A percentile compares a stretch with the other conserved stretches of the same genome.
Conservation (phyloP, 164 flowering plant species). For the Vitis rupestris region DNA sequence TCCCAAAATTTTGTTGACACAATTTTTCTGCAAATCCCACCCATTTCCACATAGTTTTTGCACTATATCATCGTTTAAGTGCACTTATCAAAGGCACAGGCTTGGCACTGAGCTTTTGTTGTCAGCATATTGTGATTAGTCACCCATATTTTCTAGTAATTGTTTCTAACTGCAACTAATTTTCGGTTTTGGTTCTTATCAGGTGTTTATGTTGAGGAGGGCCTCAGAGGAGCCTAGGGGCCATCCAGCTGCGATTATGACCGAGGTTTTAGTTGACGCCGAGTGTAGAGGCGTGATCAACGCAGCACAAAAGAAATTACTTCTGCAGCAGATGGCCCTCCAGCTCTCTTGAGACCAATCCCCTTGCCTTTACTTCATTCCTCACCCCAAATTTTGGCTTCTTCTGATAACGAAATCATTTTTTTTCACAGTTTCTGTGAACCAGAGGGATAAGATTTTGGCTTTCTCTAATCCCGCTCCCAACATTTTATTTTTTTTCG, state of each 20-base stretch:
- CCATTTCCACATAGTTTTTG: no score
- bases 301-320: slow-evolving; percentile 64
- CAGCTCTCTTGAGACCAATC: slow-evolving; percentile 44
- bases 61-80: no score
- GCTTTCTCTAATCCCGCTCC: no score
- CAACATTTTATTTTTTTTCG: no score
- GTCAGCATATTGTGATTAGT: neutral
- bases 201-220: slow-evolving; percentile 75
- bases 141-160: no score
- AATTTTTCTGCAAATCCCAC: no score
- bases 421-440: neutral
- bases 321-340: slow-evolving; percentile 75
- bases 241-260: slow-evolving; percentile 72
- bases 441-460: no score
- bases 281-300: slow-evolving; percentile 65
- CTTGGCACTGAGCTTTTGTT: neutral
- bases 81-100: no score
- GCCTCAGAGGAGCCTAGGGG: slow-evolving; percentile 72
- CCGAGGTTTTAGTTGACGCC: slow-evolving; percentile 70
- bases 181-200: slow-evolving; percentile 2
- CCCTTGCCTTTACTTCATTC: no score
- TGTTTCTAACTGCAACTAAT: neutral
- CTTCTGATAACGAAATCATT: no score
- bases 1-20: no score
- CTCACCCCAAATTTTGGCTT: no score